phyloP scores from a whole-genome alignment of 163 green algal genomes.

The Scenedesmus sp. region DNA sequence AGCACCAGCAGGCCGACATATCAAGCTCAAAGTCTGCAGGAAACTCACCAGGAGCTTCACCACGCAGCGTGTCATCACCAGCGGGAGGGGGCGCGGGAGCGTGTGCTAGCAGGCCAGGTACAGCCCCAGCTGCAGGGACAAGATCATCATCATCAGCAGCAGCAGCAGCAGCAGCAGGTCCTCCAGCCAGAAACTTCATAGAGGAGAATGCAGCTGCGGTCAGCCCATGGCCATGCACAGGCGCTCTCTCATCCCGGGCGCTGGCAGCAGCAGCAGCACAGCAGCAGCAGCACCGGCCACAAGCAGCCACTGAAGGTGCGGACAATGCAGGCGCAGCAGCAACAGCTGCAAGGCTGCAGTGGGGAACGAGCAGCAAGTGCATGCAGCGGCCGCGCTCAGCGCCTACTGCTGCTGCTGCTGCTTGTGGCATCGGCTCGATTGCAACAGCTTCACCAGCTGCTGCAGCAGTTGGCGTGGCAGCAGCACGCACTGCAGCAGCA shows the following conservation, averaged over 20 bases:
- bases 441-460: neutral
- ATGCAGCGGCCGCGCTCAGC: neutral
- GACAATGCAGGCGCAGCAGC: conserved; percentile 17
- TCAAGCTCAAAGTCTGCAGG: neutral
- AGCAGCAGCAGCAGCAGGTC: neutral
- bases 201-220: conserved; percentile 34
- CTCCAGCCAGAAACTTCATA: conserved; percentile 32
- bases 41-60: neutral
- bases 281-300: neutral
- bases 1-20: neutral
- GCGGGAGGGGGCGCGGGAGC: neutral
- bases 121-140: neutral
- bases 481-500: too few species aligned
- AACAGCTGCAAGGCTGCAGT: neutral
- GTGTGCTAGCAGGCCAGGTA: neutral
- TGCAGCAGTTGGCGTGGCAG: neutral
- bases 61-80: neutral
- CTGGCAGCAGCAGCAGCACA: conserved; percentile 18
- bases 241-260: conserved; percentile 17
- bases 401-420: neutral
- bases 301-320: neutral
- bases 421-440: neutral
- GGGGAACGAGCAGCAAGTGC: neutral
- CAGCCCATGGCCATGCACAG: conserved; percentile 39
- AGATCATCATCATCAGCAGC: neutral